phyloP scores from a whole-genome alignment of 768 basidiomycete species.

The Rhodosporidiobolus sp. region DNA sequence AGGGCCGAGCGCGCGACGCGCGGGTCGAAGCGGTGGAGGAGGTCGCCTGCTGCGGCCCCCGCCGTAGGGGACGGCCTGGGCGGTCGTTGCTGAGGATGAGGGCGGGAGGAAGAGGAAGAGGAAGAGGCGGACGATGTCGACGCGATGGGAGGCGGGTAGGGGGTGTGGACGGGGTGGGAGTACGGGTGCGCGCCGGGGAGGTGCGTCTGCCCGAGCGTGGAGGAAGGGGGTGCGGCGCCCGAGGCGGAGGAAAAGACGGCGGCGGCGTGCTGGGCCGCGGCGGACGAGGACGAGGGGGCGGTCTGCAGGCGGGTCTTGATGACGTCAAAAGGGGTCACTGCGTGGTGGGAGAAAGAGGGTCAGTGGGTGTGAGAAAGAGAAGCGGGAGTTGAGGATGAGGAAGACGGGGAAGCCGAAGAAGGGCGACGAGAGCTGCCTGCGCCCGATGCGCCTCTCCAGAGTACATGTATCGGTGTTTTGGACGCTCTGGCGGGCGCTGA shows the following conservation, averaged over 20 bases:
- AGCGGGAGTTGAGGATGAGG: background rate
- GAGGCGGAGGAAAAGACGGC: conserved; percentile 51
- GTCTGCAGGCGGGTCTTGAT: conserved; percentile 92
- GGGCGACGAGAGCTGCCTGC: background rate
- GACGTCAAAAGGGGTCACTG: conserved; percentile 99
- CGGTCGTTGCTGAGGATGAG: conserved; percentile 9
- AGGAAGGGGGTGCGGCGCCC: background rate
- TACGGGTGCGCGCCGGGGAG: background rate
- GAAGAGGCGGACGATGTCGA: conserved; percentile 29
- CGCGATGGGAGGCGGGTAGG: conserved; percentile 28
- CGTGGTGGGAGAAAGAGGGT: background rate
- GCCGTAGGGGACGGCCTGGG: conserved; percentile 15
- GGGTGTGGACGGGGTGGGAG: background rate
- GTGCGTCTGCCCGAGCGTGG: conserved; percentile 26
- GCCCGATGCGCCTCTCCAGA: too few relatives aligned
- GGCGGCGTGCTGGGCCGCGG: conserved; percentile 54
- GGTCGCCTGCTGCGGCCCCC: too few relatives aligned
- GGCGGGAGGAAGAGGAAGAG: background rate
- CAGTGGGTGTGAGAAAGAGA: background rate
- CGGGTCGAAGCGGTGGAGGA: conserved; percentile 41
- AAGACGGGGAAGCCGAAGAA: background rate
- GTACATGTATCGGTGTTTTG: too few relatives aligned
- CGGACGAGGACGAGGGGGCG: conserved; percentile 46
- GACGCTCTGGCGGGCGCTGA: too few relatives aligned
- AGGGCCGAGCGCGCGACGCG: conserved; percentile 25